These are phyloP conservation scores for Crotalaria pallida DNA, from an alignment of 306 rosid genomes.

Conservation along the genomic window DNA sequence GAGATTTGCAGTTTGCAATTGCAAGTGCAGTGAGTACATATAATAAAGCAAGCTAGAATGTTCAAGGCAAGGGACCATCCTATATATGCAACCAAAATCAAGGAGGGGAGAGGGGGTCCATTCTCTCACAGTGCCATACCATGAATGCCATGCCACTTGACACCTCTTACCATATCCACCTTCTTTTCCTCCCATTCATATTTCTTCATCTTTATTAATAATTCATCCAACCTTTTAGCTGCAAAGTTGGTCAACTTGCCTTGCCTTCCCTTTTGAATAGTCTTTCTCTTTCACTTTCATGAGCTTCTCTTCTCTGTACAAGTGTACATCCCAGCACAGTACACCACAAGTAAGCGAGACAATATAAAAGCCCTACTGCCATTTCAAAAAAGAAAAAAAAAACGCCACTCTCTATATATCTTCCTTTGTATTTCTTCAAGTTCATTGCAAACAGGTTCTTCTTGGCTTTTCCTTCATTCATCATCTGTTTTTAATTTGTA, in stretches of 20 bases:
- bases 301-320: background rate
- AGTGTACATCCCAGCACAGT: background rate
- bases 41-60: no score
- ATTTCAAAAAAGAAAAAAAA: no score
- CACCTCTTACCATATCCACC: constrained; percentile 11
- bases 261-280: constrained; percentile 21
- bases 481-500: background rate
- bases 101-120: constrained; percentile 14
- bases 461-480: background rate
- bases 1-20: no score
- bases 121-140: background rate
- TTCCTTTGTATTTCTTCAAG: background rate
- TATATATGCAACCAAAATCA: background rate
- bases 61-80: background rate
- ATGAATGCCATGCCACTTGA: background rate
- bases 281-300: background rate
- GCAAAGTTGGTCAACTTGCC: constrained; percentile 22
- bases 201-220: background rate
- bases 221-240: constrained; percentile 5
- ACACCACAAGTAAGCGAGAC: background rate
- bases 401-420: background rate
- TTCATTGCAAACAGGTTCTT: constrained; percentile 13
- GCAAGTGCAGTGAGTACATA: background rate
- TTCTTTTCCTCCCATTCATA: constrained; percentile 27
- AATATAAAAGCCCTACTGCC: background rate